phyloP scores from a whole-genome alignment of 805 yeast species.

The Sugiyamaella lignohabitans region DNA sequence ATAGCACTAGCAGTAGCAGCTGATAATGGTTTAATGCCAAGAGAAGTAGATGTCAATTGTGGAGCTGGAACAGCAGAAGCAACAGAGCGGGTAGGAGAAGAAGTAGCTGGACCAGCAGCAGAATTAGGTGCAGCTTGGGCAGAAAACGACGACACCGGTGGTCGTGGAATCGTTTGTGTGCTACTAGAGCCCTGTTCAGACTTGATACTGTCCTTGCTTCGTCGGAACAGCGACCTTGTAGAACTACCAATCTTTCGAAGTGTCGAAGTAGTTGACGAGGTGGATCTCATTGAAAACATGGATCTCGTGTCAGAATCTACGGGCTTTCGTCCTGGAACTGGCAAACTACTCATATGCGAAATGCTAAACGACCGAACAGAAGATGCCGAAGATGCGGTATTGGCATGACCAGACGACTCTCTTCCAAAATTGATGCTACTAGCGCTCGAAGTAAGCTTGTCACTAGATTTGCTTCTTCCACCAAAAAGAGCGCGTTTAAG shows the following conservation, averaged over 20 bases:
- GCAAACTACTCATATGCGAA: background rate
- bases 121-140: background rate
- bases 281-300: conserved; percentile 23
- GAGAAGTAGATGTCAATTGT: conserved; percentile 14
- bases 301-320: conserved; percentile 20
- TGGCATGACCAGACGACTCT: too few relatives aligned
- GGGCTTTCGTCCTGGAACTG: conserved; percentile 1
- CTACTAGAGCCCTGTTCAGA: background rate
- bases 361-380: background rate
- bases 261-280: conserved; percentile 26
- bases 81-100: conserved; percentile 1
- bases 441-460: background rate
- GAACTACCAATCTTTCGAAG: conserved; percentile 12
- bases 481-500: conserved; percentile 22
- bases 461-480: background rate
- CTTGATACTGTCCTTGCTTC: too few relatives aligned
- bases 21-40: background rate
- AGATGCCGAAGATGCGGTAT: background rate
- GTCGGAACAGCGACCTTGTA: conserved; percentile 11
- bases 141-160: background rate
- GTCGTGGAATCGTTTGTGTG: background rate
- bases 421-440: background rate
- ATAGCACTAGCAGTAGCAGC: background rate
- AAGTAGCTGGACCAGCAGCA: background rate
- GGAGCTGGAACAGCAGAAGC: conserved; percentile 7